These are phyloP conservation scores for Hypoxylon rickii DNA, from an alignment of 495 filamentous ascomycete genomes.

Conservation along the genomic window DNA sequence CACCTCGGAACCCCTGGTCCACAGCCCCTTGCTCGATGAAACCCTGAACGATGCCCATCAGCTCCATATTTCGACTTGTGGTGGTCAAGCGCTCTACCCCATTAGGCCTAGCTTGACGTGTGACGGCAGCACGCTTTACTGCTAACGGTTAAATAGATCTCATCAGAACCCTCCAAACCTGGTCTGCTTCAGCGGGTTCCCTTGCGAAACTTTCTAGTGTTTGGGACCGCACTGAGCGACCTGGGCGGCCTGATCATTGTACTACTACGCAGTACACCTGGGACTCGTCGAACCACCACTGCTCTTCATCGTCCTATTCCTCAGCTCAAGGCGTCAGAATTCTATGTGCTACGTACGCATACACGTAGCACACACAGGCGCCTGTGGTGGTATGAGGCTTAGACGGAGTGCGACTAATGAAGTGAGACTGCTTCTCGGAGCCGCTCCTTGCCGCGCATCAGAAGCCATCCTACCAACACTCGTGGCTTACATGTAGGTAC, in stretches of 20 bases:
- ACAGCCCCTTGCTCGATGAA: neutral
- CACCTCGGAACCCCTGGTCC: conserved; percentile 5
- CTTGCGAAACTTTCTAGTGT: conserved; percentile 30
- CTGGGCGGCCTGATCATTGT: conserved; percentile 10
- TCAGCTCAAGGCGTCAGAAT: too few relatives aligned
- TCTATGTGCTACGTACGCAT: too few relatives aligned
- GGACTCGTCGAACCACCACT: too few relatives aligned
- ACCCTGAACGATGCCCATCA: conserved; percentile 4
- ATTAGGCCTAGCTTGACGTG: conserved; percentile 22
- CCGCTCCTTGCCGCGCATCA: conserved; percentile 9
- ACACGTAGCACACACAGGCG: too few relatives aligned
- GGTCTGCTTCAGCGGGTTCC: conserved; percentile 28
- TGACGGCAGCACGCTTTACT: conserved; percentile 26
- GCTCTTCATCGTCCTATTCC: too few relatives aligned
- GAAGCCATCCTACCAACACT: conserved; percentile 5
- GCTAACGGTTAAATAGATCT: conserved; percentile 18
- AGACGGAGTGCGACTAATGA: conserved; percentile 10
- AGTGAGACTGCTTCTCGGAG: conserved; percentile 14
- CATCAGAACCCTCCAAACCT: conserved; percentile 23
- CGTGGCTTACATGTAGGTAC: too few relatives aligned
- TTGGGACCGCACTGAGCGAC: conserved; percentile 21
- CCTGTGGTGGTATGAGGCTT: too few relatives aligned
- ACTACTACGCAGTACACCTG: neutral
- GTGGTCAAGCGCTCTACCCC: conserved; percentile 2
- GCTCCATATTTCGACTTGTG: conserved; percentile 8